Conservation (phyloP, 345 rosid species). For the Eucalyptus sideroxylon region DNA sequence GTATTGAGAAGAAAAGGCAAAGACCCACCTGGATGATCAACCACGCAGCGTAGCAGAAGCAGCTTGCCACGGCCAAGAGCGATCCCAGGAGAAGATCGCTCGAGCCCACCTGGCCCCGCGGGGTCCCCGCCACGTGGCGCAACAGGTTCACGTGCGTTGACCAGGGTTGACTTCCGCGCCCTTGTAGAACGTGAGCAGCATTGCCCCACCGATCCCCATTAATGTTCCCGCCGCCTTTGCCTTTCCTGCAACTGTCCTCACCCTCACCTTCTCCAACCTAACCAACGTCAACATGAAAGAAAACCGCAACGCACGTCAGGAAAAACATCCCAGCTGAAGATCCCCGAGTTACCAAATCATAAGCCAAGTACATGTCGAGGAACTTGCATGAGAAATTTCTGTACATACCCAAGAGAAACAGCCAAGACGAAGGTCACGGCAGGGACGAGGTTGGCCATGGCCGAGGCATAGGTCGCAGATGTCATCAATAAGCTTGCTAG, state of each 20-base stretch:
- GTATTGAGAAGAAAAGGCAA: background rate
- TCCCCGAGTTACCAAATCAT: background rate
- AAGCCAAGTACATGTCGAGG: background rate
- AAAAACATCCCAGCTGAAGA: background rate
- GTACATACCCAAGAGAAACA: background rate
- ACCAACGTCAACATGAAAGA: background rate
- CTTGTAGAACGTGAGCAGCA: constrained; percentile 45
- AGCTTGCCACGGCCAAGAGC: background rate
- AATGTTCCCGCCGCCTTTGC: constrained; percentile 40
- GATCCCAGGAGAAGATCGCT: background rate
- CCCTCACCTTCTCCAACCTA: constrained; percentile 28
- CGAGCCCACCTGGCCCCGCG: background rate
- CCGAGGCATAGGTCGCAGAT: background rate
- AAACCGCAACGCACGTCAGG: background rate
- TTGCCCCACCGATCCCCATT: constrained; percentile 40
- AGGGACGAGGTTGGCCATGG: background rate
- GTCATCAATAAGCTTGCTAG: background rate
- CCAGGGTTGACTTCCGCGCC: constrained; percentile 24
- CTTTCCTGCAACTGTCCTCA: constrained; percentile 17
- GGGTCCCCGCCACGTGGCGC: background rate
- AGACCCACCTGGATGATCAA: constrained; percentile 39
- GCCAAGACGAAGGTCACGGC: background rate
- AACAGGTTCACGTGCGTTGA: constrained; percentile 5
- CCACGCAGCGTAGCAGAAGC: constrained; percentile 10
- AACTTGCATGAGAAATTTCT: background rate